phyloP scores from a whole-genome alignment of 2,329 filamentous ascomycete genomes.

The Pseudogymnoascus sp. region DNA sequence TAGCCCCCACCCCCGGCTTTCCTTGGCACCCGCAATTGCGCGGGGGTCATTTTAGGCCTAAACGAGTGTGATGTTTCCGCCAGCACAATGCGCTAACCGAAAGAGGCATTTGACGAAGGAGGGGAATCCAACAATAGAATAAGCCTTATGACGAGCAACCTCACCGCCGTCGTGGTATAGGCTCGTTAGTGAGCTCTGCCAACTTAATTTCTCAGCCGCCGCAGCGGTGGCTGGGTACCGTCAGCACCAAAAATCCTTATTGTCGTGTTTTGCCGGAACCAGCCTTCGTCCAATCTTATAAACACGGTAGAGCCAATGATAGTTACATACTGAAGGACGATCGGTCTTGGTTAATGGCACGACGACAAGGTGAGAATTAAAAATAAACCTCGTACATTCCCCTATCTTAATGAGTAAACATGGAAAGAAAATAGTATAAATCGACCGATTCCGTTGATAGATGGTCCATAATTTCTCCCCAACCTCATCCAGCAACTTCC shows the following conservation, averaged over 20 bases:
- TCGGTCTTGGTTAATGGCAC: background rate
- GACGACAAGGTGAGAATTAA: background rate
- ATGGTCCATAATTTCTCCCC: background rate
- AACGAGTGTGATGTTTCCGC: background rate
- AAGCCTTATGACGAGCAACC: background rate
- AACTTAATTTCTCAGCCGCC: background rate
- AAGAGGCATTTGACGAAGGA: slow-evolving; percentile 1
- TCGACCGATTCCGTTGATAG: background rate
- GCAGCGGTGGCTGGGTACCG: background rate
- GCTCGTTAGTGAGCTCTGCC: background rate
- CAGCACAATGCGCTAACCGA: background rate
- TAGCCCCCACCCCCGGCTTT: background rate
- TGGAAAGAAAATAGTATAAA: background rate
- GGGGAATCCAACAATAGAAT: background rate
- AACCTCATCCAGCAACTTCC: background rate
- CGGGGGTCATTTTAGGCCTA: background rate
- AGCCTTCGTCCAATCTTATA: background rate
- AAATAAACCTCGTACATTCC: background rate
- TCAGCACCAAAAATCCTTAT: background rate
- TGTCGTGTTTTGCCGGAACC: background rate
- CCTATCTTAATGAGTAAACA: background rate
- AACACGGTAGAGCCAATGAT: background rate
- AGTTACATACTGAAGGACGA: background rate
- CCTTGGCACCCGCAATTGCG: background rate
- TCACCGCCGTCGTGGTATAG: background rate